Percentiles rank a stretch among this genome's conserved stretches.
Conservation (phyloP, 169 alveolate genomes). For the Plasmodium gallinaceum region DNA sequence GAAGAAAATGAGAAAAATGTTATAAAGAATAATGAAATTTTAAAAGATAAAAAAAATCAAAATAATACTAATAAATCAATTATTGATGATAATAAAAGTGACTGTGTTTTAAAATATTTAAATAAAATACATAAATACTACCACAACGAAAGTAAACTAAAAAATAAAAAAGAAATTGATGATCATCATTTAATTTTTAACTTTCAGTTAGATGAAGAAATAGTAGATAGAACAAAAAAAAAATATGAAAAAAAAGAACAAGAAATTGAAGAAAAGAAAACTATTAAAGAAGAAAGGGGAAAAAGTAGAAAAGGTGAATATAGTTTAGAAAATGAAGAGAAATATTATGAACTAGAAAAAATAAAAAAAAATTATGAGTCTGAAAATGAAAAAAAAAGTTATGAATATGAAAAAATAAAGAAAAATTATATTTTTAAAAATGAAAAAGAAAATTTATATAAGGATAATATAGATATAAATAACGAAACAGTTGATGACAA, state of each 20-base stretch:
- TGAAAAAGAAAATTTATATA: background rate
- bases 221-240: background rate
- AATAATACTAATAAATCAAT: background rate
- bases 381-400: background rate
- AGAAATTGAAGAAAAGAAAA: conserved; percentile 7
- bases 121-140: background rate
- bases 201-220: conserved; percentile 4
- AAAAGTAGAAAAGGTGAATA: too few species aligned
- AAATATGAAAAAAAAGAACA: background rate
- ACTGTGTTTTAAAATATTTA: too few species aligned
- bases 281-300: background rate
- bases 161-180: background rate
- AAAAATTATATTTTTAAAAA: background rate
- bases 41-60: background rate
- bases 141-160: background rate
- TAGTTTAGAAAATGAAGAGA: background rate
- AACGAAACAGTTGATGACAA: background rate
- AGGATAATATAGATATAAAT: background rate
- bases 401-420: background rate
- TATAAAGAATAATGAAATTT: background rate
- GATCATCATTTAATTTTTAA: conserved; percentile 4
- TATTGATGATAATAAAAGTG: background rate
- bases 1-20: background rate
- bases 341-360: background rate
- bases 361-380: background rate